Conservation (phyloP, 192 early-diverging fungal species). For the Coemansia sp. region DNA sequence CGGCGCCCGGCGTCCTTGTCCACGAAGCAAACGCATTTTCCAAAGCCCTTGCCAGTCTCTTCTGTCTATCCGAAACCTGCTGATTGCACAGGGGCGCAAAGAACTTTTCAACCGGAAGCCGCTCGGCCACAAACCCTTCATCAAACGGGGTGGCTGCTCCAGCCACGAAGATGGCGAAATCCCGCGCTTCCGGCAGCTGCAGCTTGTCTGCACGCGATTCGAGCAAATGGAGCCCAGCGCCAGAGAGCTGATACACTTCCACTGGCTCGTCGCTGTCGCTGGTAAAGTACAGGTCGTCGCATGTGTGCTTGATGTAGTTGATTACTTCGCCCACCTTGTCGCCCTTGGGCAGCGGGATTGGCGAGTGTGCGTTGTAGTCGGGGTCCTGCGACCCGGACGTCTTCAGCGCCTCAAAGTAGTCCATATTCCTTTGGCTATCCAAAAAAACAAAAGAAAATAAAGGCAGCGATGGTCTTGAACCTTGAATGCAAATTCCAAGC, state of each 20-base stretch:
- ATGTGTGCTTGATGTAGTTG: constrained; percentile 44
- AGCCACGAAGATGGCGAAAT: constrained; percentile 48
- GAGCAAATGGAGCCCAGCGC: constrained; percentile 24
- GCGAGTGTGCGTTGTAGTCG: constrained; percentile 33
- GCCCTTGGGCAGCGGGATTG: constrained; percentile 24
- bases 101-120: constrained; percentile 24
- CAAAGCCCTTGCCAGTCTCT: constrained; percentile 34
- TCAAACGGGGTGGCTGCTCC: constrained; percentile 19
- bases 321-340: constrained; percentile 28
- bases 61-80: constrained; percentile 41
- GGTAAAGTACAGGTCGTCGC: constrained; percentile 50
- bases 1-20: constrained; percentile 21
- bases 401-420: constrained; percentile 55
- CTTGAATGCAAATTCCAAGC: too few species aligned
- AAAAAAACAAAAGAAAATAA: too few species aligned
- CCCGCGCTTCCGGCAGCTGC: constrained; percentile 28
- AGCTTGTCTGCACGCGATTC: constrained; percentile 44
- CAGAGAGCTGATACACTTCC: constrained; percentile 48
- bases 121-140: constrained; percentile 45
- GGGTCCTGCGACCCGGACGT: constrained; percentile 21
- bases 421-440: too few species aligned
- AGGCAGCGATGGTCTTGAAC: too few species aligned
- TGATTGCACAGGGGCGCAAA: constrained; percentile 34
- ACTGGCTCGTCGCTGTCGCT: constrained; percentile 56
- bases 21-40: constrained; percentile 20